Evolutionary conservation across 768 basidiomycete species (phyloP).

Genomic region (Suillus variegatus): DNA sequence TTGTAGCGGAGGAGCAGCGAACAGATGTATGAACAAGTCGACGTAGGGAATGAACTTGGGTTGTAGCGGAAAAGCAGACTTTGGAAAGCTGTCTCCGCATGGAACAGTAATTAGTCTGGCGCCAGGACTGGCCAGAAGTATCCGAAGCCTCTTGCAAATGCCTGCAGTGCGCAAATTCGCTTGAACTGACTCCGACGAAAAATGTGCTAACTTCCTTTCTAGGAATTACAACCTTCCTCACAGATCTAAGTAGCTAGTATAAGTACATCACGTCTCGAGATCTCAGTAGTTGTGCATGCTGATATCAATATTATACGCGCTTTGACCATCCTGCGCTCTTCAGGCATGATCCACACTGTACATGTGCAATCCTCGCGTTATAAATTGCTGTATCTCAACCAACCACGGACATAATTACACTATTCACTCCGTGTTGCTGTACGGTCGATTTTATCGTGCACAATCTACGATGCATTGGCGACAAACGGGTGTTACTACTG

Average conservation of each 20-base stretch:
- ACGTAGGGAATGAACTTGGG: not conserved
- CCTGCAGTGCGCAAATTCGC: not conserved
- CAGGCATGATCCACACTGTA: not conserved
- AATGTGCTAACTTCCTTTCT: conserved; percentile 3
- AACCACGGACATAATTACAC: not conserved
- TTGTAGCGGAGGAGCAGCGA: not conserved
- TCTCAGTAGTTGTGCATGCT: not conserved
- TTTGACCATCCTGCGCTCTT: not conserved
- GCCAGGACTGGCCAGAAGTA: not conserved
- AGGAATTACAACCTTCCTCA: not conserved
- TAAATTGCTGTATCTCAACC: not conserved
- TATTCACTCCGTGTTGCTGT: not conserved
- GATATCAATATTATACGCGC: not conserved
- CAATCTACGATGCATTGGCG: not conserved
- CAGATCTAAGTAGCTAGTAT: no score
- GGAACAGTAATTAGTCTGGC: conserved; percentile 2
- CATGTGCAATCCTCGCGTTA: not conserved
- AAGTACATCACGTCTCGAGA: no score
- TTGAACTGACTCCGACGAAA: not conserved
- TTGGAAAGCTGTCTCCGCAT: conserved; percentile 8
- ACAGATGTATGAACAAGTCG: not conserved
- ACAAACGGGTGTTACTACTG: conserved; percentile 9
- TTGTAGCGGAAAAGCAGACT: not conserved
- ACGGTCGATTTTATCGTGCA: not conserved
- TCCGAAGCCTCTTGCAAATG: not conserved